Conservation (phyloP, 2,329 filamentous ascomycete genomes). For the Talaromyces verruculosus region DNA sequence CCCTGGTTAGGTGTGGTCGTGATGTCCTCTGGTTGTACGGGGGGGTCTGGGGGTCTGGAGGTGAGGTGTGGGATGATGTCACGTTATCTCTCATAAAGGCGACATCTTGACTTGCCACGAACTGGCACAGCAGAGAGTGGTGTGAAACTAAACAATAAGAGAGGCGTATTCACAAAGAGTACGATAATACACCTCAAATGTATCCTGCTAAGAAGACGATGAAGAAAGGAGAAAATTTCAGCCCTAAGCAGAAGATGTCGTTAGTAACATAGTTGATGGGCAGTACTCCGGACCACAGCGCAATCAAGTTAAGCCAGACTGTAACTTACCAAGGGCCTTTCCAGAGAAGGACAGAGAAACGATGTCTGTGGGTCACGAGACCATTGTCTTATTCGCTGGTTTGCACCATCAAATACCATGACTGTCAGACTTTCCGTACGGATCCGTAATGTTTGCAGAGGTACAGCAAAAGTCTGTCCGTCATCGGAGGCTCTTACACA, state of each 20-base stretch:
- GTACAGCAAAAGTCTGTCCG: not conserved
- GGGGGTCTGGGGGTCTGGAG: slow-evolving; percentile 16
- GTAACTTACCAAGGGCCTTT: not conserved
- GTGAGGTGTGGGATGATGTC: slow-evolving; percentile 21
- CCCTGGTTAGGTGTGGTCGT: not conserved
- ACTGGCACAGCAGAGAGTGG: not conserved
- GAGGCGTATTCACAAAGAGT: too few relatives aligned
- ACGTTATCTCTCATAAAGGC: slow-evolving; percentile 20
- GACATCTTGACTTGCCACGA: slow-evolving; percentile 18
- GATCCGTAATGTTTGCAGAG: not conserved
- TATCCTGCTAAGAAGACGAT: not conserved
- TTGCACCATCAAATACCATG: not conserved
- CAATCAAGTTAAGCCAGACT: not conserved
- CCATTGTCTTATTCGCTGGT: not conserved
- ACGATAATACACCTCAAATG: too few relatives aligned
- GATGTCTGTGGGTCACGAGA: not conserved
- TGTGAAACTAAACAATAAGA: not conserved
- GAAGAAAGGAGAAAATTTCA: not conserved
- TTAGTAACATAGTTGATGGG: slow-evolving; percentile 3
- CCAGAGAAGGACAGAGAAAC: not conserved
- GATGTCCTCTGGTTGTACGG: not conserved
- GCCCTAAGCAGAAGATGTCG: not conserved
- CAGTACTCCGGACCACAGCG: not conserved
- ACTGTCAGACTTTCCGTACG: not conserved
- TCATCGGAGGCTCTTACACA: slow-evolving; percentile 9